These are phyloP conservation scores for Phytophthora foliorum DNA, from an alignment of 352 stramenopile species.

Conservation along the genomic window DNA sequence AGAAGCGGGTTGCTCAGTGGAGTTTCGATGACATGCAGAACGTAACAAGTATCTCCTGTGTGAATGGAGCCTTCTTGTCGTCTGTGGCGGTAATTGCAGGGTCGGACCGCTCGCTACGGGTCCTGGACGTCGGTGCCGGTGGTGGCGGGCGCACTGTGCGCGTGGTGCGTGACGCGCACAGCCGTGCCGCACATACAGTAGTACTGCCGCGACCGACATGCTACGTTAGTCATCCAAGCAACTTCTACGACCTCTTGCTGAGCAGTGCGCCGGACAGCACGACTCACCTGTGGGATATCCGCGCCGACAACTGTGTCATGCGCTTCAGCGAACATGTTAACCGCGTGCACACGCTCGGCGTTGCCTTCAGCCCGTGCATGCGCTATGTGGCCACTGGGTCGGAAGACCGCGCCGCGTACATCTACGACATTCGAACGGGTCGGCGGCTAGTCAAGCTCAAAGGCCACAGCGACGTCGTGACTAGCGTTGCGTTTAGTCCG, in stretches of 20 bases:
- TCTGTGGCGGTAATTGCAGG: conserved; percentile 75
- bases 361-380: conserved; percentile 91
- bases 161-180: conserved; percentile 71
- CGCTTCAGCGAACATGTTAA: conserved; percentile 88
- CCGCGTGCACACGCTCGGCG: conserved; percentile 75
- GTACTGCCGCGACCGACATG: conserved; percentile 71
- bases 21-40: conserved; percentile 70
- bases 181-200: conserved; percentile 72
- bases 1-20: conserved; percentile 76
- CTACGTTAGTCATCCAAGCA: conserved; percentile 73
- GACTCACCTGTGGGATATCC: conserved; percentile 88
- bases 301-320: conserved; percentile 88
- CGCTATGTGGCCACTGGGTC: conserved; percentile 90
- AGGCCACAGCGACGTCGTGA: conserved; percentile 83
- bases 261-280: conserved; percentile 78
- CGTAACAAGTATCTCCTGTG: conserved; percentile 72
- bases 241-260: conserved; percentile 89
- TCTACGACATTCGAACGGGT: conserved; percentile 90
- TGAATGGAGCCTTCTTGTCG: conserved; percentile 88
- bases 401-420: conserved; percentile 82
- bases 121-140: conserved; percentile 77
- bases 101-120: conserved; percentile 79
- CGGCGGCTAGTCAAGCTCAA: conserved; percentile 65
- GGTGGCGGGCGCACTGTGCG: conserved; percentile 51
- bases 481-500: conserved; percentile 82